Evolutionary conservation across 441 rosid species (phyloP).

Genomic region (Adansonia rubrostipa): DNA sequence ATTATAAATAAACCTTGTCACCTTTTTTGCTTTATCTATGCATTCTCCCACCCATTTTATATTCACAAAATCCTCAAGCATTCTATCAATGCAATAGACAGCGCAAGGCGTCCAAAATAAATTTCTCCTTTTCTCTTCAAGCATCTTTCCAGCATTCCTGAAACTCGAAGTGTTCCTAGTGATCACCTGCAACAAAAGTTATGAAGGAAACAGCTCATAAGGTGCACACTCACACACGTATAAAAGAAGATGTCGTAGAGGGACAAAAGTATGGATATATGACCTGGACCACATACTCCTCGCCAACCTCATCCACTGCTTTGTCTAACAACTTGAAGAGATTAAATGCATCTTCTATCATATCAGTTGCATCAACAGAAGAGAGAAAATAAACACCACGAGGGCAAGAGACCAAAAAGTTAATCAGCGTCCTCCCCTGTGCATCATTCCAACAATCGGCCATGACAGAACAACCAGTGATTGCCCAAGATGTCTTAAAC

Average conservation of each 20-base stretch:
- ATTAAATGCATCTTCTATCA: slow-evolving; percentile 63
- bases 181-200: slow-evolving; percentile 53
- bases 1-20: slow-evolving; percentile 79
- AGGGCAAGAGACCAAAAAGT: slow-evolving; percentile 82
- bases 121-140: slow-evolving; percentile 85
- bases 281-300: slow-evolving; percentile 86
- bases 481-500: slow-evolving; percentile 72
- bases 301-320: slow-evolving; percentile 92
- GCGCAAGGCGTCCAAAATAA: slow-evolving; percentile 97
- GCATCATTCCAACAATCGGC: slow-evolving; percentile 85
- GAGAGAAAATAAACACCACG: slow-evolving; percentile 75
- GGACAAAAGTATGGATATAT: slow-evolving; percentile 8
- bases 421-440: slow-evolving; percentile 67
- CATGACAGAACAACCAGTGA: slow-evolving; percentile 83
- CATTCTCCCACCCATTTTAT: slow-evolving; percentile 79
- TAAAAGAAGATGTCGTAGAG: slow-evolving; percentile 10
- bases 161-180: slow-evolving; percentile 67
- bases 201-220: slow-evolving; percentile 25
- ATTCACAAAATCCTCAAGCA: slow-evolving; percentile 77
- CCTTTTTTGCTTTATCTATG: slow-evolving; percentile 67
- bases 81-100: slow-evolving; percentile 63
- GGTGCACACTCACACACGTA: background rate
- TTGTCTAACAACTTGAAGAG: slow-evolving; percentile 77
- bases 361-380: slow-evolving; percentile 78
- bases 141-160: slow-evolving; percentile 85